Evolutionary conservation across 2,329 filamentous ascomycete species (phyloP).

Genomic region (Sarocladium brachiariae): DNA sequence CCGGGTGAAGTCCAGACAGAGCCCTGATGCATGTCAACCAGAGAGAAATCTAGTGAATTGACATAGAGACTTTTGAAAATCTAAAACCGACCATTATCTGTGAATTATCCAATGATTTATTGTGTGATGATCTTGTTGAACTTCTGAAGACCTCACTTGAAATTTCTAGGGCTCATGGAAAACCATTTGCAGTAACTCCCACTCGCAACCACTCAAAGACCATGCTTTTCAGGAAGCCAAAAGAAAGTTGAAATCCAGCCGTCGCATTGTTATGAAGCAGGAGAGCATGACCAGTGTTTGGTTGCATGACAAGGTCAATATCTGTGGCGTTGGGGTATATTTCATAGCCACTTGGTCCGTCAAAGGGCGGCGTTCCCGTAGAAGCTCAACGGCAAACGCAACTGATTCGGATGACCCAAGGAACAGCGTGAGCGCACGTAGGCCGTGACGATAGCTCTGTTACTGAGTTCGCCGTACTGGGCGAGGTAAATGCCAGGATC

Average conservation of each 20-base stretch:
- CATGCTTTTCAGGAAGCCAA: slow-evolving; percentile 5
- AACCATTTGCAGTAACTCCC: too few species aligned
- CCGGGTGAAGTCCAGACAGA: too few species aligned
- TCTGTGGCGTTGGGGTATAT: slow-evolving; percentile 22
- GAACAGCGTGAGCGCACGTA: slow-evolving; percentile 28
- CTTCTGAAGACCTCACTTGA: too few species aligned
- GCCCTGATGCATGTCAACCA: too few species aligned
- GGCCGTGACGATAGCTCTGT: slow-evolving; percentile 49
- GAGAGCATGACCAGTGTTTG: slow-evolving; percentile 28
- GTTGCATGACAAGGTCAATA: slow-evolving; percentile 24
- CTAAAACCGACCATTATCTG: too few species aligned
- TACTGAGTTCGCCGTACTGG: slow-evolving; percentile 39
- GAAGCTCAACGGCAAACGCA: slow-evolving; percentile 16
- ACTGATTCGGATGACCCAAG: slow-evolving; percentile 14
- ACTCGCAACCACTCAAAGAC: background rate
- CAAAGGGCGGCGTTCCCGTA: slow-evolving; percentile 16
- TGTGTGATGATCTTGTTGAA: too few species aligned
- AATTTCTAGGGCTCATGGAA: too few species aligned
- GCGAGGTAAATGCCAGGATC: slow-evolving; percentile 43
- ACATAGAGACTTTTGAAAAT: too few species aligned
- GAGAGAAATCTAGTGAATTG: too few species aligned
- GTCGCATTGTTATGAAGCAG: slow-evolving; percentile 29
- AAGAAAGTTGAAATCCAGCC: slow-evolving; percentile 14
- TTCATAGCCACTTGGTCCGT: slow-evolving; percentile 16
- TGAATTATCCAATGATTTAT: too few species aligned